A percentile compares a stretch with the other conserved stretches of the same genome.
Conservation (phyloP, 2,329 filamentous ascomycete species). For the Xylaria sp. region DNA sequence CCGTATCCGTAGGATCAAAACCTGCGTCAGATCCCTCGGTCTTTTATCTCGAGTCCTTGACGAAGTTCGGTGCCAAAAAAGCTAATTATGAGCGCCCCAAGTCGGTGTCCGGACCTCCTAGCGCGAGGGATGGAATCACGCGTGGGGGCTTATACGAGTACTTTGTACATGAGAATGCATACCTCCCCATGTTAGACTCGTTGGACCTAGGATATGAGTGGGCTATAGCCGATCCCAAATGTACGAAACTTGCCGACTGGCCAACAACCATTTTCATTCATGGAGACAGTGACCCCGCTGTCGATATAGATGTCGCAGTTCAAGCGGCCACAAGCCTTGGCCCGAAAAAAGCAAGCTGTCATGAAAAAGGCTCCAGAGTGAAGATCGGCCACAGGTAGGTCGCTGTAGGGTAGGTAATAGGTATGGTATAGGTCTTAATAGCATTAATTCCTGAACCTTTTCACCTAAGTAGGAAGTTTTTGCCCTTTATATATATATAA, state of each 20-base stretch:
- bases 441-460: no score
- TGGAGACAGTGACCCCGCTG: not conserved
- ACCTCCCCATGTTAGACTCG: conserved; percentile 35
- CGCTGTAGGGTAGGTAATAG: no score
- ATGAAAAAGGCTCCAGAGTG: no score
- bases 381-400: no score
- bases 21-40: conserved; percentile 19
- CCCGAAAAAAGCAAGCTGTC: not conserved
- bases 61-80: conserved; percentile 38
- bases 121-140: not conserved
- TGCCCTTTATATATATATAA: no score
- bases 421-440: no score
- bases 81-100: conserved; percentile 24
- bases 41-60: conserved; percentile 39
- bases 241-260: conserved; percentile 35
- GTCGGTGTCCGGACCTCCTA: not conserved
- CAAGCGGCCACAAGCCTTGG: not conserved
- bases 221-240: conserved; percentile 25
- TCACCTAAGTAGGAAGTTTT: no score
- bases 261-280: conserved; percentile 41
- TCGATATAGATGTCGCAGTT: not conserved
- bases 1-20: conserved; percentile 35
- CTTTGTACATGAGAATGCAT: conserved; percentile 42
- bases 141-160: conserved; percentile 42
- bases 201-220: conserved; percentile 44